A percentile compares a stretch with the other conserved stretches of the same genome.
Conservation (phyloP, 495 filamentous ascomycete species). For the Aspergillus egyptiacus region DNA sequence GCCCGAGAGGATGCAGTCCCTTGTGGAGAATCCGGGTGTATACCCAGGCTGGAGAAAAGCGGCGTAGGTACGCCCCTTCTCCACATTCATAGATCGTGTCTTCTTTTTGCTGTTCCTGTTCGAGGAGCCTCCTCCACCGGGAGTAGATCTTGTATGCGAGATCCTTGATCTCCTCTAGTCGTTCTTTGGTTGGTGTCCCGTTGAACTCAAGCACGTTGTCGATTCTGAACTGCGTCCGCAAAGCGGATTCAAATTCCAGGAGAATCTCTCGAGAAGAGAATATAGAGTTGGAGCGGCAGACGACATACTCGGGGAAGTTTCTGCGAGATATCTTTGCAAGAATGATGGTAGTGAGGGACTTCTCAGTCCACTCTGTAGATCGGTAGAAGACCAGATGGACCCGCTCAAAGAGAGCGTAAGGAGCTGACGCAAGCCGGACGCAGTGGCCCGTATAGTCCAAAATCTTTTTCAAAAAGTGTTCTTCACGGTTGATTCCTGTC, state of each 20-base stretch:
- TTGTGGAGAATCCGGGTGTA: conserved; percentile 94
- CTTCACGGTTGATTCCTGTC: conserved; percentile 46
- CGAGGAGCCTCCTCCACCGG: conserved; percentile 68
- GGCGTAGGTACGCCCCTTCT: conserved; percentile 85
- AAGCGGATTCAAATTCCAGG: conserved; percentile 82
- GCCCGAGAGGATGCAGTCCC: conserved; percentile 69
- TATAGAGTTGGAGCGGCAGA: conserved; percentile 84
- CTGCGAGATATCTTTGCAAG: conserved; percentile 79
- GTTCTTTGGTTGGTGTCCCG: conserved; percentile 62
- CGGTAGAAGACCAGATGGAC: conserved; percentile 95
- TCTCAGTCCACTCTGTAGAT: conserved; percentile 96
- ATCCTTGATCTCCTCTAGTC: conserved; percentile 61
- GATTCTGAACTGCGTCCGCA: conserved; percentile 75
- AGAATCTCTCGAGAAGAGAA: conserved; percentile 70
- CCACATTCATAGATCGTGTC: conserved; percentile 72
- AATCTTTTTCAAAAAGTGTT: conserved; percentile 68
- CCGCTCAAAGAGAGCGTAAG: conserved; percentile 83
- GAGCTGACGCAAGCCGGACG: conserved; percentile 67
- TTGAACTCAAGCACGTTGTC: conserved; percentile 80
- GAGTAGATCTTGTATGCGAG: conserved; percentile 71
- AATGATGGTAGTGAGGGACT: conserved; percentile 91
- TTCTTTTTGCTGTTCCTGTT: conserved; percentile 76
- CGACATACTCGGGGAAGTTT: conserved; percentile 86
- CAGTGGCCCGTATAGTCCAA: conserved; percentile 74
- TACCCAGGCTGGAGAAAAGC: conserved; percentile 88